Evolutionary conservation across 1,284 basidiomycete species (phyloP).

Genomic region (Tremellales sp.): DNA sequence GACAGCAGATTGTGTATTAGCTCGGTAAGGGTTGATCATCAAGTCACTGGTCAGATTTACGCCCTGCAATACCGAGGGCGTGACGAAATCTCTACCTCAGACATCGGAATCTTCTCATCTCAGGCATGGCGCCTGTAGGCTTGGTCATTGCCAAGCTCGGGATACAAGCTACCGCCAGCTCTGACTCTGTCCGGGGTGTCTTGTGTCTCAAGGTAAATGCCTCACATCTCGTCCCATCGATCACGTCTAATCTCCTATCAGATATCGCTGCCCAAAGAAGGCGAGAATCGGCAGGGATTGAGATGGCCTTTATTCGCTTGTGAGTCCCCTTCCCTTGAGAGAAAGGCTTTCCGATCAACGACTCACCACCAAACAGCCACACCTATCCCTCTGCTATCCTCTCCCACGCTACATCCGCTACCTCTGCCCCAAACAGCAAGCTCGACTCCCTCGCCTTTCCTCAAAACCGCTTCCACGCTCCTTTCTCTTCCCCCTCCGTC

Average conservation of each 20-base stretch:
- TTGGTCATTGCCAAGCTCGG: conserved; percentile 36
- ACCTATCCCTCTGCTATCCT: conserved; percentile 24
- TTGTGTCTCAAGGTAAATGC: conserved; percentile 36
- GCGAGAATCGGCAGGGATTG: conserved; percentile 15
- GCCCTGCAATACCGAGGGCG: too few species aligned
- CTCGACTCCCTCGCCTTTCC: conserved; percentile 11
- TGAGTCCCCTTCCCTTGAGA: conserved; percentile 12
- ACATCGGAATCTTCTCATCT: too few species aligned
- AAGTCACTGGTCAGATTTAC: too few species aligned
- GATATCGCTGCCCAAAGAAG: conserved; percentile 32
- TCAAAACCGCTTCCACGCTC: neutral
- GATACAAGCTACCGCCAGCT: conserved; percentile 27
- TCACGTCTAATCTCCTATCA: conserved; percentile 1
- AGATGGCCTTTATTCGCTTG: conserved; percentile 34
- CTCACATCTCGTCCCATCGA: neutral
- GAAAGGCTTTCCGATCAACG: neutral
- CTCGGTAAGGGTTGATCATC: too few species aligned
- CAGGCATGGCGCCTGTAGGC: conserved; percentile 29
- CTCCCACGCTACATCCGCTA: conserved; percentile 33
- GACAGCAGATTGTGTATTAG: too few species aligned
- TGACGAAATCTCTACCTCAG: too few species aligned
- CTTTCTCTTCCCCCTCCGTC: neutral
- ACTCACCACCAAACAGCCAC: conserved; percentile 6
- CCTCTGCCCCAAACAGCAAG: conserved; percentile 18
- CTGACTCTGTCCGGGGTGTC: conserved; percentile 23